phyloP scores from a whole-genome alignment of 2,329 filamentous ascomycete genomes.

The Lasiodiplodia theobromae region DNA sequence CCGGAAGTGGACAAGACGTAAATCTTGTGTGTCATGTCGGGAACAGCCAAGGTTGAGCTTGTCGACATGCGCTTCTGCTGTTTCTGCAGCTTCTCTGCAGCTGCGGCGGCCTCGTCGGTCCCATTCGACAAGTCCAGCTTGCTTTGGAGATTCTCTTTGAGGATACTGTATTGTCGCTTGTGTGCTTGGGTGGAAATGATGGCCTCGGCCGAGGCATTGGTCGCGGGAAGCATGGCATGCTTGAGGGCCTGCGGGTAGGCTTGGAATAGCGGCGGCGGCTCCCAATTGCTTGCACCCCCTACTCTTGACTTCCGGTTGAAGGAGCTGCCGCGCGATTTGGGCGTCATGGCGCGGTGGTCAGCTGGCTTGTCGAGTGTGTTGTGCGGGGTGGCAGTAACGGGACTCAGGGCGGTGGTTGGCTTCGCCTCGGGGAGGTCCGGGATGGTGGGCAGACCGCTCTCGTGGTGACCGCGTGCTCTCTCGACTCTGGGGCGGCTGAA shows the following conservation, averaged over 20 bases:
- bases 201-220: conserved; percentile 71
- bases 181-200: conserved; percentile 67
- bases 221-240: conserved; percentile 73
- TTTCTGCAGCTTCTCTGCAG: conserved; percentile 46
- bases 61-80: conserved; percentile 50
- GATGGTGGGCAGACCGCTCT: conserved; percentile 49
- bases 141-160: conserved; percentile 47
- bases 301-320: conserved; percentile 13
- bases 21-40: conserved; percentile 75
- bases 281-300: conserved; percentile 47
- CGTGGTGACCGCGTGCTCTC: conserved; percentile 54
- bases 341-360: not conserved
- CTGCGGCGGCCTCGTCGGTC: conserved; percentile 37
- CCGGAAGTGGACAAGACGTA: conserved; percentile 76
- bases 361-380: conserved; percentile 1
- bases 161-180: conserved; percentile 57
- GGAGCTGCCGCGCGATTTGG: conserved; percentile 20
- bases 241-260: conserved; percentile 85
- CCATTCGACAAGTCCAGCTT: conserved; percentile 29
- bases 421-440: conserved; percentile 35
- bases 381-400: conserved; percentile 26
- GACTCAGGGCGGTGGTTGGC: conserved; percentile 26
- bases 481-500: conserved; percentile 60
- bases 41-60: conserved; percentile 50
- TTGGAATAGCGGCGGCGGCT: conserved; percentile 78